Evolutionary conservation across 768 basidiomycete species (phyloP), one percentile per base, ranked within the genome.

Genomic region (Agaricus subrufescens): DNA sequence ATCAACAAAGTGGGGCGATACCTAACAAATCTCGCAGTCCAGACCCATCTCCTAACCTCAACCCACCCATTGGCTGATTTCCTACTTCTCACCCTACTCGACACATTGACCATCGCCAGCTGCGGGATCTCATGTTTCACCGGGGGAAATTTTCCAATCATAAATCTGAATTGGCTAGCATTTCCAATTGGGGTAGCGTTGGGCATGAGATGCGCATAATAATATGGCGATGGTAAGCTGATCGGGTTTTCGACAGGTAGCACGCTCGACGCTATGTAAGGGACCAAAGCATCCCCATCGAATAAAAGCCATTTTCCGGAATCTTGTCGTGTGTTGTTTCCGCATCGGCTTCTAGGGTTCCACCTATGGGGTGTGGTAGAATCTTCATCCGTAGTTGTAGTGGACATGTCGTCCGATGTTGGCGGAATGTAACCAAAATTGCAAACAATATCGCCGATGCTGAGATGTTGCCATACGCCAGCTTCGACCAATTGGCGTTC

Each of bases 351-450:
- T 38, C 31, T 10, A 30, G 23, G 37, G 23, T 44, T 19, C 3
- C 14, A 8, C n/a, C 40, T 19, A 19, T 42, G n/a, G 2, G 15
- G 12, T 6, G 40, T 3, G 10, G 50, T 52, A 26, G 53, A 54
- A 14, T 50, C 58, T 8, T 47, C 46, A 6, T 31, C 30, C 4
- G 27, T 4, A 8, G 7, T 29, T 5, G 30, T 12, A 47, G 46
- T 12, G 5, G 23, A 8, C 19, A 6, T 26, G 29, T 69, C 67
- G 9, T 70, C 69, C 53, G 70, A 62, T 19, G 67, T 64, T 0
- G 78, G 71, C 1, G 87, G 87, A 14, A 93, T 75, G 62, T 84
- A 91, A 5, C 91, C 91, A 46, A 93, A 76, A 67, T 93, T 93
- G 65, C 86, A 90, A 23, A 93, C 77, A 38, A 91, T 69, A 62